A percentile compares a stretch with the other conserved stretches of the same genome.
phyloP scores from a whole-genome alignment of 1,284 basidiomycete species.

The Prillingera fragicola region DNA sequence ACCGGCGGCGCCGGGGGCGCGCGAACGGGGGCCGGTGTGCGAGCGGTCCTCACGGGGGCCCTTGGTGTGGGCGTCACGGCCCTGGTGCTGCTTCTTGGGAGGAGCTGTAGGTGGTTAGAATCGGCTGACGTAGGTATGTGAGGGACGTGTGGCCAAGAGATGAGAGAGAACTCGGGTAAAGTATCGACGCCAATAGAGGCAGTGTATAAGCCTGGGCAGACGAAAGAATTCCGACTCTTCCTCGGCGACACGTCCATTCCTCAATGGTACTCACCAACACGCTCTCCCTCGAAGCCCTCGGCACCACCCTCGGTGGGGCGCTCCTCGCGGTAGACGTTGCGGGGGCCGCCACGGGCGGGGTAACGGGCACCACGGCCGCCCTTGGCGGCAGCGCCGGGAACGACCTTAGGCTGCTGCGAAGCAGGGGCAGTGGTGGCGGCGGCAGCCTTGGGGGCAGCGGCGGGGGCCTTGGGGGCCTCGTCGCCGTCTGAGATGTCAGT shows the following conservation, averaged over 20 bases:
- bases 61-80: conserved; percentile 44
- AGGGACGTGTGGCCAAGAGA: too few species aligned
- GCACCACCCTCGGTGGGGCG: conserved; percentile 26
- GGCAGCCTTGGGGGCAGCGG: conserved; percentile 28
- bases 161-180: too few species aligned
- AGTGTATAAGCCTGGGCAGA: too few species aligned
- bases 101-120: conserved; percentile 25
- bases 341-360: conserved; percentile 40
- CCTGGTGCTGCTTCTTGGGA: conserved; percentile 31
- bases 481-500: conserved; percentile 26
- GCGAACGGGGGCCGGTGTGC: conserved; percentile 28
- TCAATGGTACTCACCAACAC: conserved; percentile 46
- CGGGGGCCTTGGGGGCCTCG: conserved; percentile 24
- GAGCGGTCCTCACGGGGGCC: conserved; percentile 39
- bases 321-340: conserved; percentile 33
- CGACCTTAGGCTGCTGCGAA: conserved; percentile 26
- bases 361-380: conserved; percentile 28
- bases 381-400: conserved; percentile 32
- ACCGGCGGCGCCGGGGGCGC: conserved; percentile 29
- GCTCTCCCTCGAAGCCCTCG: conserved; percentile 46
- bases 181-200: too few species aligned
- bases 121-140: too few species aligned
- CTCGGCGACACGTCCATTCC: too few species aligned
- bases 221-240: too few species aligned
- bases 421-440: conserved; percentile 24